Conservation (phyloP, 495 filamentous ascomycete species). For the Entonaema liquescens region DNA sequence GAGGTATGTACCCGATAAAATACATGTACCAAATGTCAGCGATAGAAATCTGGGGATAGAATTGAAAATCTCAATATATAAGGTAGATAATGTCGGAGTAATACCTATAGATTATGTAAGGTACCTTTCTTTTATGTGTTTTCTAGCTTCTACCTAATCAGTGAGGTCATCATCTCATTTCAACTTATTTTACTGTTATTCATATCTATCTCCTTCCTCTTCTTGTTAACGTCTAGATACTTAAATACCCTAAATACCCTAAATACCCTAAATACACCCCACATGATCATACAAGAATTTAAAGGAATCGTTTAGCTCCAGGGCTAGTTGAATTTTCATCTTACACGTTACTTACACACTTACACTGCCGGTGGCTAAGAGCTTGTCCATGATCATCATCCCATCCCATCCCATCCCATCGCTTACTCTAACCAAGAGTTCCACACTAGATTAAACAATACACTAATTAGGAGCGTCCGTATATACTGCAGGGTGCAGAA, state of each 20-base stretch:
- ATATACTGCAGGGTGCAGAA: neutral
- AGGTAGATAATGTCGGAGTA: neutral
- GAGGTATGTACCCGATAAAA: too few species aligned
- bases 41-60: neutral
- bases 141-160: neutral
- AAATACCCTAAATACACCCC: neutral
- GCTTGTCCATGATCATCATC: neutral
- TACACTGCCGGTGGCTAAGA: neutral
- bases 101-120: neutral
- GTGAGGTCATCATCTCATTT: neutral
- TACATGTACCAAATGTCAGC: too few species aligned
- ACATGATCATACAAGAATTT: too few species aligned
- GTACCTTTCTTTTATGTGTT: neutral
- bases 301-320: neutral
- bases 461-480: neutral
- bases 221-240: neutral
- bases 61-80: neutral
- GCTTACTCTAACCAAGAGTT: neutral
- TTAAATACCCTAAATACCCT: neutral
- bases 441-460: neutral
- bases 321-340: neutral
- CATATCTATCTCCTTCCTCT: neutral
- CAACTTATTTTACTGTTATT: neutral
- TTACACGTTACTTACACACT: neutral
- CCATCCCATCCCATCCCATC: neutral